These are phyloP conservation scores for Sphaerosporella brunnea DNA, from an alignment of 495 filamentous ascomycete species.

Conservation along the genomic window DNA sequence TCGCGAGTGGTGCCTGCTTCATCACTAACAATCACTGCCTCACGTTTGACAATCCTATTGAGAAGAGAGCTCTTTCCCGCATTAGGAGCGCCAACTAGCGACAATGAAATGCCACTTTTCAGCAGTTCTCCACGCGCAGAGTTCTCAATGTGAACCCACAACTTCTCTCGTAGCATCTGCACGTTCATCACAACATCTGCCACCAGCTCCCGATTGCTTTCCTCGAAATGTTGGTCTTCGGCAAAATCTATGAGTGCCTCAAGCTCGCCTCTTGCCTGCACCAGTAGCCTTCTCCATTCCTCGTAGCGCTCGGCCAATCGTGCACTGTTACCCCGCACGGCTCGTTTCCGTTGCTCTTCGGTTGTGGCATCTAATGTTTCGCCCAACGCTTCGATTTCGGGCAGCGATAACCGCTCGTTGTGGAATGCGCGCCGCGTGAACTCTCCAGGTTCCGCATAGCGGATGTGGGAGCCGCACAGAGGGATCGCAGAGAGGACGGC, in stretches of 20 bases:
- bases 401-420: conserved; percentile 67
- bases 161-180: conserved; percentile 36
- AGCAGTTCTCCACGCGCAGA: conserved; percentile 71
- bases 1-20: conserved; percentile 89
- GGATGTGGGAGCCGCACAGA: conserved; percentile 19
- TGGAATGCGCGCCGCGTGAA: conserved; percentile 87
- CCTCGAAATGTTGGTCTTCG: conserved; percentile 94
- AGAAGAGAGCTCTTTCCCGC: conserved; percentile 88
- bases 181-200: conserved; percentile 49
- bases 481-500: conserved; percentile 67
- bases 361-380: conserved; percentile 75
- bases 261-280: conserved; percentile 73
- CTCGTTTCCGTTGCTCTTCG: conserved; percentile 77
- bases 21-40: conserved; percentile 82
- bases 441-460: conserved; percentile 87
- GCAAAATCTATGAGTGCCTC: conserved; percentile 94
- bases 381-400: conserved; percentile 84
- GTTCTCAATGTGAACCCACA: conserved; percentile 52
- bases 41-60: conserved; percentile 77
- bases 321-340: conserved; percentile 58
- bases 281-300: conserved; percentile 54
- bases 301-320: conserved; percentile 66
- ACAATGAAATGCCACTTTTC: conserved; percentile 67
- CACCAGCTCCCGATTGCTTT: conserved; percentile 56
- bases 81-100: conserved; percentile 80